Evolutionary conservation across 768 basidiomycete species (phyloP), one percentile per base, ranked within the genome.

Genomic region (Lactarius deliciosus): DNA sequence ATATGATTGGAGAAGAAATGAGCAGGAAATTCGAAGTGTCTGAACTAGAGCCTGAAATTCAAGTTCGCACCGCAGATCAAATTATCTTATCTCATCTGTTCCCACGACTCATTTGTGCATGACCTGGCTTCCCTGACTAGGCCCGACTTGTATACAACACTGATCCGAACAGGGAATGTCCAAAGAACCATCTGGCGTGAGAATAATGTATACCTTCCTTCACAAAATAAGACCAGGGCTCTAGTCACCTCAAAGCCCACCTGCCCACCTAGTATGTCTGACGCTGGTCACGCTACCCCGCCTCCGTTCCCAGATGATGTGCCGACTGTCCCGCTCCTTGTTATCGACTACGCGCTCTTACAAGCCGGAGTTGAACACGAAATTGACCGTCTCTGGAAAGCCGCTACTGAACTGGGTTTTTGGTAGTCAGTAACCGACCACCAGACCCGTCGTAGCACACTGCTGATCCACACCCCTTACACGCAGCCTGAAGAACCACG

Each of bases 381-480:
- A 72, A 72, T 80, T 9, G 76, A 79, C 9, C 76, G 72, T 61
- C 77, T 85, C 25, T 84, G 81, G 80, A 72, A 79, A 28, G 83
- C 83, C 0, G 80, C 81, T 20, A 82, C 80, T 0, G 75, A 76
- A 32, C 74, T 84, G 18, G 84, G 83, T 1, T 85, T 85, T 74
- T 85, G 83, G 80, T 85, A 84, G 81, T 82, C 71, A 71, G 82
- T 81, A 34, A n/a, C 16, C 28, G 16, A 36, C 36, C 36, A 36
- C 16, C 20, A 20, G 54, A 25, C 38, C 20, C 22, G 5, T n/a
- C 5, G 13, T 40, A 36, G 13, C 38, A 4, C 20, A 45, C 20
- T 18, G 0, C 18, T 57, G 32, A 30, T 16, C 32, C 30, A 10
- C 47, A 7, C 50, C 22, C 22, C 22, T 30, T 16, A 10, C 43